These are phyloP conservation scores for Solanum paucissectum DNA, from an alignment of 257 asterid species.

Conservation along the genomic window DNA sequence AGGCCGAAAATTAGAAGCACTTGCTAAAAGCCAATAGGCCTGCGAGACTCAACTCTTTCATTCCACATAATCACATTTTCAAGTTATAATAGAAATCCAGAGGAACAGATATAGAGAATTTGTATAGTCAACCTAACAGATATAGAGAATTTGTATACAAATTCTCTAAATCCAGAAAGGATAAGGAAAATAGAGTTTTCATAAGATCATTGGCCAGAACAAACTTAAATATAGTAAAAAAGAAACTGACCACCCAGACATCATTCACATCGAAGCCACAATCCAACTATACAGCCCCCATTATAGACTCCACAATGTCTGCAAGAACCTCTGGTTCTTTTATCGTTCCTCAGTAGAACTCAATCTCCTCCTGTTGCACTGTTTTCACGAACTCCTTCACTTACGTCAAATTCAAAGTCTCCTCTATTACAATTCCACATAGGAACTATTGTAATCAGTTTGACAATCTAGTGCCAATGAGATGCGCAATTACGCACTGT, in stretches of 20 bases:
- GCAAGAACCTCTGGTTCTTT: conserved; percentile 84
- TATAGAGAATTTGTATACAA: neutral
- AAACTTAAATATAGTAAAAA: neutral
- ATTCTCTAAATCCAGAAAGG: neutral
- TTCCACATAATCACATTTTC: neutral
- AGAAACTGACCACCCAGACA: conserved; percentile 23
- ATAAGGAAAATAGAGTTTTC: neutral
- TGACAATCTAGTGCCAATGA: neutral
- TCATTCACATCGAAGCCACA: conserved; percentile 12
- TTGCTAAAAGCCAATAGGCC: neutral
- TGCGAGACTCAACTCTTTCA: neutral
- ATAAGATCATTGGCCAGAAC: neutral
- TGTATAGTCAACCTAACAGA: neutral
- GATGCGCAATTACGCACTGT: neutral
- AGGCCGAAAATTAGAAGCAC: neutral
- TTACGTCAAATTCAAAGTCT: conserved; percentile 15
- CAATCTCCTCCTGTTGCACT: conserved; percentile 38
- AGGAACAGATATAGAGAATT: neutral
- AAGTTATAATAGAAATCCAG: neutral
- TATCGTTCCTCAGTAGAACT: conserved; percentile 51
- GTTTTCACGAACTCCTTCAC: conserved; percentile 45
- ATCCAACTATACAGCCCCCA: conserved; percentile 53
- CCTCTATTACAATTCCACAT: neutral
- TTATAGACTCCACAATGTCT: conserved; percentile 63
- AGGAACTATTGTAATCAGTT: neutral